These are phyloP conservation scores for Neurospora sp. DNA, from an alignment of 495 filamentous ascomycete species.

Conservation along the genomic window DNA sequence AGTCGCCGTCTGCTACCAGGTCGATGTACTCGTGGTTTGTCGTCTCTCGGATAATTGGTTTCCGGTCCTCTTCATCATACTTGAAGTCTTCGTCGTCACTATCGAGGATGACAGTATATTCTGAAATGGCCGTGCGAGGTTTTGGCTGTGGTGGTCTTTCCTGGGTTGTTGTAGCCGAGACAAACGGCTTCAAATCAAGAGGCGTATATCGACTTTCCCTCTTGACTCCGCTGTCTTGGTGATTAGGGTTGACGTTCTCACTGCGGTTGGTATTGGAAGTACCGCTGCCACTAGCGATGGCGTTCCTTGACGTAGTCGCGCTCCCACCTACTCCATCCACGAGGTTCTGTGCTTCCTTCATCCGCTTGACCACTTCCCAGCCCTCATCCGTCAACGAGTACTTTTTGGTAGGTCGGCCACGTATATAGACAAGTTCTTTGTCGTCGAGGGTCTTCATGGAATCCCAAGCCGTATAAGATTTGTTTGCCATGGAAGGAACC, in stretches of 20 bases:
- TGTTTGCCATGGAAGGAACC: slow-evolving; percentile 53
- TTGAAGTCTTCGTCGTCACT: slow-evolving; percentile 2
- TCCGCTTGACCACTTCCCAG: slow-evolving; percentile 64
- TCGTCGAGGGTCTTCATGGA: slow-evolving; percentile 70
- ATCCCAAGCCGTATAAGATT: slow-evolving; percentile 74
- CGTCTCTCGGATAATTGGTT: neutral
- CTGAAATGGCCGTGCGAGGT: neutral
- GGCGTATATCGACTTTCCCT: neutral
- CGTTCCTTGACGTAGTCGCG: neutral
- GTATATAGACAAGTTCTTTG: slow-evolving; percentile 68
- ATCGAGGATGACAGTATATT: neutral
- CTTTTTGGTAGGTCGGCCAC: slow-evolving; percentile 55
- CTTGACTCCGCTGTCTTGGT: neutral
- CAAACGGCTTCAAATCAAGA: neutral
- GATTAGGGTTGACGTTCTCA: neutral
- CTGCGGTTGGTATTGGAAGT: neutral
- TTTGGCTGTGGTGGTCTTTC: neutral
- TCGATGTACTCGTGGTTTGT: slow-evolving; percentile 16
- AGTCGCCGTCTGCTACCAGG: slow-evolving; percentile 31
- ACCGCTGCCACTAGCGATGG: neutral
- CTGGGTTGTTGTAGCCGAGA: neutral
- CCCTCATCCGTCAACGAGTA: slow-evolving; percentile 71
- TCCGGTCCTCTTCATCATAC: slow-evolving; percentile 7
- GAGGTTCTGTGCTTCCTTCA: slow-evolving; percentile 37
- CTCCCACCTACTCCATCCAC: neutral